phyloP scores from a whole-genome alignment of 1,139 yeast species.

The Geotrichum aggregatum region DNA sequence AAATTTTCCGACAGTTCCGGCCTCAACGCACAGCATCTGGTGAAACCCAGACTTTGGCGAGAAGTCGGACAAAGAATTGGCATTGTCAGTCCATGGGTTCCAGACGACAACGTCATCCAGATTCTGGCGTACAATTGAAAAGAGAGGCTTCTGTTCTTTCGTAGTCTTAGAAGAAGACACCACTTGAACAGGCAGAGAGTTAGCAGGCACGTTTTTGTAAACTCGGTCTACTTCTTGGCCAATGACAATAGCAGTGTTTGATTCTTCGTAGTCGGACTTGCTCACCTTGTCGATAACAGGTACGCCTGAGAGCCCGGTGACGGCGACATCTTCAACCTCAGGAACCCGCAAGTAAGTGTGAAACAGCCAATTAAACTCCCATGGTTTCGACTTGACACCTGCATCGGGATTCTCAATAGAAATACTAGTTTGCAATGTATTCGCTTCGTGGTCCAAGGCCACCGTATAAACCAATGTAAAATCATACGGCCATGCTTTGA shows the following conservation, averaged over 20 bases:
- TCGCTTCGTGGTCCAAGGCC: slow-evolving; percentile 46
- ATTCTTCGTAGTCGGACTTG: slow-evolving; percentile 56
- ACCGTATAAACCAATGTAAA: slow-evolving; percentile 75
- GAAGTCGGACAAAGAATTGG: slow-evolving; percentile 79
- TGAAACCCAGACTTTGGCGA: slow-evolving; percentile 78
- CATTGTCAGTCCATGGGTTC: slow-evolving; percentile 92
- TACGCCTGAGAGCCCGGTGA: slow-evolving; percentile 71
- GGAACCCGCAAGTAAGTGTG: slow-evolving; percentile 81
- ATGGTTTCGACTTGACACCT: slow-evolving; percentile 36
- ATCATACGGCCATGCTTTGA: slow-evolving; percentile 59
- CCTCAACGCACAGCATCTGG: slow-evolving; percentile 89
- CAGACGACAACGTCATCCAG: slow-evolving; percentile 91
- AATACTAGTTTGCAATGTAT: slow-evolving; percentile 59
- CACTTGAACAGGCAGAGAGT: slow-evolving; percentile 41
- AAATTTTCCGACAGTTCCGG: slow-evolving; percentile 78
- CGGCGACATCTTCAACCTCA: slow-evolving; percentile 72
- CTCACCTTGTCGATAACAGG: slow-evolving; percentile 71
- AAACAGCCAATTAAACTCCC: slow-evolving; percentile 91
- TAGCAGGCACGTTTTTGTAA: slow-evolving; percentile 52
- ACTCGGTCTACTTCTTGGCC: slow-evolving; percentile 80
- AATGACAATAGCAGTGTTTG: slow-evolving; percentile 65
- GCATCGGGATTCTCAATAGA: slow-evolving; percentile 70
- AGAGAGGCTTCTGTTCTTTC: slow-evolving; percentile 65
- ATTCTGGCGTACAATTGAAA: slow-evolving; percentile 57
- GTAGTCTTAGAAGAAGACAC: too few species aligned